phyloP scores from a whole-genome alignment of 441 rosid species.

The Arabidopsis hybrid region DNA sequence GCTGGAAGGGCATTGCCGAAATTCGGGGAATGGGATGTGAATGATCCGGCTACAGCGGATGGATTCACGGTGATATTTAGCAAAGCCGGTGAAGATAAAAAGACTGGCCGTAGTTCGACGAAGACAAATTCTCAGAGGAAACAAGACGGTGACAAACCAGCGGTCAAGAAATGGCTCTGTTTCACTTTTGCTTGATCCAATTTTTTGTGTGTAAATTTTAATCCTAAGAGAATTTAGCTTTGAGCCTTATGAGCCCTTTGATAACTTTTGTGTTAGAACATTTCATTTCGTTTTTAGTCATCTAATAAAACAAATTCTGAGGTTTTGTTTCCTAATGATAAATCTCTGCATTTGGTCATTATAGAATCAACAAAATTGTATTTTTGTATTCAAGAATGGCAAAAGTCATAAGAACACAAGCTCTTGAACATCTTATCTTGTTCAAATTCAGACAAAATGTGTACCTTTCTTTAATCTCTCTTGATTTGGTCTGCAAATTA shows the following conservation, averaged over 20 bases:
- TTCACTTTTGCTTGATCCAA: constrained; percentile 37
- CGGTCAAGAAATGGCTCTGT: constrained; percentile 51
- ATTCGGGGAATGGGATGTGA: constrained; percentile 71
- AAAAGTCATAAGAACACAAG: no score
- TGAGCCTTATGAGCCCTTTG: constrained; percentile 18
- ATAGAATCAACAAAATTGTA: not conserved
- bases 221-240: constrained; percentile 21
- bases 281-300: not conserved
- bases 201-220: not conserved
- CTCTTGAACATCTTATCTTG: not conserved
- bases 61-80: constrained; percentile 58
- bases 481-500: not conserved
- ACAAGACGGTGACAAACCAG: constrained; percentile 38
- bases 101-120: constrained; percentile 39
- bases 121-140: constrained; percentile 39
- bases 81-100: constrained; percentile 63
- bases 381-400: no score
- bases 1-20: constrained; percentile 53
- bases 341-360: not conserved
- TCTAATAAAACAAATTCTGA: not conserved
- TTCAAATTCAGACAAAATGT: not conserved
- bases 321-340: constrained; percentile 17
- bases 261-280: constrained; percentile 23
- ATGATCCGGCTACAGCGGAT: constrained; percentile 59
- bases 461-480: not conserved